Conservation (phyloP, 1,139 yeast species). For the Arxiozyma heterogenica region DNA sequence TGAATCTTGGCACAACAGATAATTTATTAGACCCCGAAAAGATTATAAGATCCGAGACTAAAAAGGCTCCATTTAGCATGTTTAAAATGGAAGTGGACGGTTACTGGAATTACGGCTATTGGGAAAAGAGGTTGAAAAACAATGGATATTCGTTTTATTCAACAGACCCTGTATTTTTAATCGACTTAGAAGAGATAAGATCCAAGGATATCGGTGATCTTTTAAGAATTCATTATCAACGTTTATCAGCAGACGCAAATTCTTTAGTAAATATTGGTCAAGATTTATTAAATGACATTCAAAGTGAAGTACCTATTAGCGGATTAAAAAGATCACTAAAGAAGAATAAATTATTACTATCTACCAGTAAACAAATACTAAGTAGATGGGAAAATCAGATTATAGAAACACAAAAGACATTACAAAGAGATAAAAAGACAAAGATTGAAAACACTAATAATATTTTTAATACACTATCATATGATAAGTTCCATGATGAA, state of each 20-base stretch:
- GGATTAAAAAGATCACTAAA: background rate
- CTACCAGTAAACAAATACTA: background rate
- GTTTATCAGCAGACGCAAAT: constrained; percentile 64
- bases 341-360: background rate
- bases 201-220: constrained; percentile 64
- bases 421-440: background rate
- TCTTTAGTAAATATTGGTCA: constrained; percentile 83
- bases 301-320: constrained; percentile 33
- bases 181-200: constrained; percentile 64
- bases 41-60: constrained; percentile 20
- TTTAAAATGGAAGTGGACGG: constrained; percentile 73
- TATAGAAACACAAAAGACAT: background rate
- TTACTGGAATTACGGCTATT: constrained; percentile 92
- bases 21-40: constrained; percentile 56
- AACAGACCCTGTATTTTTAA: constrained; percentile 67
- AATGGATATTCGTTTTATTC: constrained; percentile 61
- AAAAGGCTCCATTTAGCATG: constrained; percentile 13
- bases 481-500: background rate
- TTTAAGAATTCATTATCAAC: constrained; percentile 79
- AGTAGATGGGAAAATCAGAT: background rate
- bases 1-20: constrained; percentile 54
- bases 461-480: background rate
- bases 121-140: constrained; percentile 58
- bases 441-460: background rate
- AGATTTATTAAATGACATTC: constrained; percentile 83